phyloP scores from a whole-genome alignment of 1,284 basidiomycete species.

The Flammula alnicola region DNA sequence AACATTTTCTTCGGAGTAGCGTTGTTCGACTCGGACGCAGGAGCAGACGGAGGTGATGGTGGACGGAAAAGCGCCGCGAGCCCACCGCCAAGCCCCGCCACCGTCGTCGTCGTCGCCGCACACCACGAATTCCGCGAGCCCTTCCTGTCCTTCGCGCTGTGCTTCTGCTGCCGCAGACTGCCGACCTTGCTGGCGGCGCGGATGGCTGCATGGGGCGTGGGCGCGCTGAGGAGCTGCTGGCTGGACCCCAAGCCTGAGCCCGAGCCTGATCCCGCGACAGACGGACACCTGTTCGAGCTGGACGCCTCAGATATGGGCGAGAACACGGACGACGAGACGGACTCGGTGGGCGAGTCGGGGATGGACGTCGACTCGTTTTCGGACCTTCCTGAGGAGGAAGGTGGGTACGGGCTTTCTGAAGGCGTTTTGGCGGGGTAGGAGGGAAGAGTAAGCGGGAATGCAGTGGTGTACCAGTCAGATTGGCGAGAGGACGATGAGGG shows the following conservation, averaged over 20 bases:
- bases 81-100: background rate
- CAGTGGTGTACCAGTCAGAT: slow-evolving; percentile 22
- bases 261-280: slow-evolving; percentile 5
- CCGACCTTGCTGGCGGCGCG: slow-evolving; percentile 25
- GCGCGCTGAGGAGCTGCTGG: background rate
- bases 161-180: slow-evolving; percentile 20
- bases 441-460: slow-evolving; percentile 27
- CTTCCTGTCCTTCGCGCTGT: slow-evolving; percentile 4
- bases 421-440: slow-evolving; percentile 5
- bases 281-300: slow-evolving; percentile 8
- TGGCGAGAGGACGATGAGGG: slow-evolving; percentile 18
- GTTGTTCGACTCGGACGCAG: too few species aligned
- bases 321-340: slow-evolving; percentile 16
- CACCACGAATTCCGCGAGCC: slow-evolving; percentile 27
- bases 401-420: slow-evolving; percentile 3
- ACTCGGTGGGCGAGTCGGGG: slow-evolving; percentile 22
- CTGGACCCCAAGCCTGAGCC: background rate
- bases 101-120: slow-evolving; percentile 8
- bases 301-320: slow-evolving; percentile 17
- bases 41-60: background rate
- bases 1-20: too few species aligned
- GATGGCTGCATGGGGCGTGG: slow-evolving; percentile 24
- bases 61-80: slow-evolving; percentile 10
- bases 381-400: slow-evolving; percentile 1
- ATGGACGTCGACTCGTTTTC: slow-evolving; percentile 8